A percentile compares a stretch with the other conserved stretches of the same genome.
These are phyloP conservation scores for Pleurotus giganteus DNA, from an alignment of 768 basidiomycete species.

Conservation along the genomic window DNA sequence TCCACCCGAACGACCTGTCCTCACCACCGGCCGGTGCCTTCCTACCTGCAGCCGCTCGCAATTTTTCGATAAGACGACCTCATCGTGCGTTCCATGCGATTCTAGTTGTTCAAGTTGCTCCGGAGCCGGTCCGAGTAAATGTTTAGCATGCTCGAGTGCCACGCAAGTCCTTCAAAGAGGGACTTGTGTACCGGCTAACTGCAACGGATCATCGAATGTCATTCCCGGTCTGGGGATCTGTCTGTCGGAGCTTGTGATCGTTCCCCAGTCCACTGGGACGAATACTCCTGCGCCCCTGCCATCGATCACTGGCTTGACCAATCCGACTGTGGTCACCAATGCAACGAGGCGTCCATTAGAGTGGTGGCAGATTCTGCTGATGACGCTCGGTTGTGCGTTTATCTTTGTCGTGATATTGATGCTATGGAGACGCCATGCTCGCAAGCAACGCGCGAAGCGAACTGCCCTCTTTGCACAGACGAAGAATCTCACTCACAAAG, in stretches of 20 bases:
- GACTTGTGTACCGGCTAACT: slow-evolving; percentile 61
- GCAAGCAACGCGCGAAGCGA: slow-evolving; percentile 62
- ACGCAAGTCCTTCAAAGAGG: slow-evolving; percentile 63
- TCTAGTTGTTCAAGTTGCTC: slow-evolving; percentile 77
- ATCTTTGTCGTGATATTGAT: slow-evolving; percentile 67
- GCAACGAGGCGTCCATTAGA: slow-evolving; percentile 36
- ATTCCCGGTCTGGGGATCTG: slow-evolving; percentile 75
- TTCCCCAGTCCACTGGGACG: slow-evolving; percentile 46
- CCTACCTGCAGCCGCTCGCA: slow-evolving; percentile 72
- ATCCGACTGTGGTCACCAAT: slow-evolving; percentile 40
- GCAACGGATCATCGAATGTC: slow-evolving; percentile 51
- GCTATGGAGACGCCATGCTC: slow-evolving; percentile 68
- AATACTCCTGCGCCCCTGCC: slow-evolving; percentile 48
- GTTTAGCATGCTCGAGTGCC: slow-evolving; percentile 71
- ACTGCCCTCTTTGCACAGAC: slow-evolving; percentile 64
- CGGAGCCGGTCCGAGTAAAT: slow-evolving; percentile 62
- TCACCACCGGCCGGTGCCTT: slow-evolving; percentile 73
- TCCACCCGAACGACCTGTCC: slow-evolving; percentile 63
- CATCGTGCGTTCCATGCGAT: slow-evolving; percentile 71
- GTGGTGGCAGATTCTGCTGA: slow-evolving; percentile 88
- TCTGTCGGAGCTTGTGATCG: slow-evolving; percentile 68
- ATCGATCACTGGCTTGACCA: slow-evolving; percentile 52
- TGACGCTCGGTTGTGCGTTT: slow-evolving; percentile 79
- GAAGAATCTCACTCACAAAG: slow-evolving; percentile 48
- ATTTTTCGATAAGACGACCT: slow-evolving; percentile 66